Evolutionary conservation across 2,329 filamentous ascomycete species (phyloP).

Genomic region (Lithohypha guttulata): DNA sequence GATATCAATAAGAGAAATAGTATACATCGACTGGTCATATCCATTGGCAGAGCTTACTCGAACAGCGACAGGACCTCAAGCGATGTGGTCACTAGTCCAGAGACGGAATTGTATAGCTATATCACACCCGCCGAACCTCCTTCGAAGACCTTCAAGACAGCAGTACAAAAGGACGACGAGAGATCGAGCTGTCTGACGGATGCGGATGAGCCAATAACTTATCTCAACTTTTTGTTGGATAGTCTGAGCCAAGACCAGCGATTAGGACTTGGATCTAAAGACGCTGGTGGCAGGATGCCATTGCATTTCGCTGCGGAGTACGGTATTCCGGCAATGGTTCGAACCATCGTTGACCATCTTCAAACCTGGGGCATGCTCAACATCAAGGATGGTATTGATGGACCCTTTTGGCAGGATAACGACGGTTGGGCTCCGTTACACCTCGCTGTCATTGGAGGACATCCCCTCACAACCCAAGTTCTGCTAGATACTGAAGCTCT

Average conservation of each 20-base stretch:
- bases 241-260: slow-evolving; percentile 58
- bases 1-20: slow-evolving; percentile 93
- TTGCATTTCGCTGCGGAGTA: slow-evolving; percentile 93
- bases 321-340: slow-evolving; percentile 81
- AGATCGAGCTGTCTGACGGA: slow-evolving; percentile 49
- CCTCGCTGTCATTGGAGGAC: slow-evolving; percentile 82
- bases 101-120: slow-evolving; percentile 55
- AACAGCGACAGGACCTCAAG: slow-evolving; percentile 43
- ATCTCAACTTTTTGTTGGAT: slow-evolving; percentile 55
- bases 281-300: slow-evolving; percentile 72
- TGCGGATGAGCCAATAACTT: slow-evolving; percentile 64
- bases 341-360: slow-evolving; percentile 79
- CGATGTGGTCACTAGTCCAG: slow-evolving; percentile 39
- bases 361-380: slow-evolving; percentile 82
- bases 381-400: slow-evolving; percentile 75
- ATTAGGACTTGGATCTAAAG: slow-evolving; percentile 54
- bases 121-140: slow-evolving; percentile 69
- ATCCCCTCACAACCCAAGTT: slow-evolving; percentile 71
- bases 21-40: slow-evolving; percentile 82
- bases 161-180: slow-evolving; percentile 57
- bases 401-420: slow-evolving; percentile 76
- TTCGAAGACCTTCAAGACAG: slow-evolving; percentile 48
- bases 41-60: slow-evolving; percentile 67
- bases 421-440: slow-evolving; percentile 88
- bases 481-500: slow-evolving; percentile 66